A percentile compares a stretch with the other conserved stretches of the same genome.
phyloP scores from a whole-genome alignment of 768 basidiomycete genomes.

The Leccinum arenicola region DNA sequence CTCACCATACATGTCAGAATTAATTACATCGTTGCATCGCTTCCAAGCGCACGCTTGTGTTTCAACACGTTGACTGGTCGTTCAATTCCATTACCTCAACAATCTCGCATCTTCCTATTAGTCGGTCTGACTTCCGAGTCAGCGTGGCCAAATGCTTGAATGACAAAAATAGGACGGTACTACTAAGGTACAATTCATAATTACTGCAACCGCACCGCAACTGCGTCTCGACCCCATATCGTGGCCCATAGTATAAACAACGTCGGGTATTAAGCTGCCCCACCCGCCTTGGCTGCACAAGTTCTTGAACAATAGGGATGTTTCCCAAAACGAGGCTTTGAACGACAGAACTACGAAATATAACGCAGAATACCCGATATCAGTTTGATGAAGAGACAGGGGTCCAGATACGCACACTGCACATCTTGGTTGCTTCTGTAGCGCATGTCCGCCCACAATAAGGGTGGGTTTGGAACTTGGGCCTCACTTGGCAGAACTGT shows the following conservation, averaged over 20 bases:
- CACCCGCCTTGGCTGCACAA: constrained; percentile 26
- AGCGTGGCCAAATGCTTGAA: neutral
- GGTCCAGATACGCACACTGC: constrained; percentile 21
- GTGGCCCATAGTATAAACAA: neutral
- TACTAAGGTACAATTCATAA: constrained; percentile 23
- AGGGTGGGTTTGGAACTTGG: constrained; percentile 56
- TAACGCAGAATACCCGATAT: neutral
- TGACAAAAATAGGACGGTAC: constrained; percentile 6
- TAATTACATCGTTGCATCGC: neutral
- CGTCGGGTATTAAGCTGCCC: constrained; percentile 9
- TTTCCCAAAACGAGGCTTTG: constrained; percentile 32
- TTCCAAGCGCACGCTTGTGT: neutral
- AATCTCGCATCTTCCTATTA: neutral
- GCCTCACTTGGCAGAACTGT: constrained; percentile 52
- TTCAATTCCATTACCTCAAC: neutral
- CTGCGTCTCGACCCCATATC: neutral
- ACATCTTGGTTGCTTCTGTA: constrained; percentile 37
- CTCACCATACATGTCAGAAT: neutral
- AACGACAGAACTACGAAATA: constrained; percentile 25
- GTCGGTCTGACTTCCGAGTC: neutral
- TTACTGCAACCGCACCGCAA: constrained; percentile 3
- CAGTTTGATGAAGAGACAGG: neutral
- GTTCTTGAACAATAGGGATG: constrained; percentile 34
- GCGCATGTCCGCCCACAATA: constrained; percentile 69
- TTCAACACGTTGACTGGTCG: neutral